phyloP scores from a whole-genome alignment of 805 yeast species.

The Alloascoidea africana region DNA sequence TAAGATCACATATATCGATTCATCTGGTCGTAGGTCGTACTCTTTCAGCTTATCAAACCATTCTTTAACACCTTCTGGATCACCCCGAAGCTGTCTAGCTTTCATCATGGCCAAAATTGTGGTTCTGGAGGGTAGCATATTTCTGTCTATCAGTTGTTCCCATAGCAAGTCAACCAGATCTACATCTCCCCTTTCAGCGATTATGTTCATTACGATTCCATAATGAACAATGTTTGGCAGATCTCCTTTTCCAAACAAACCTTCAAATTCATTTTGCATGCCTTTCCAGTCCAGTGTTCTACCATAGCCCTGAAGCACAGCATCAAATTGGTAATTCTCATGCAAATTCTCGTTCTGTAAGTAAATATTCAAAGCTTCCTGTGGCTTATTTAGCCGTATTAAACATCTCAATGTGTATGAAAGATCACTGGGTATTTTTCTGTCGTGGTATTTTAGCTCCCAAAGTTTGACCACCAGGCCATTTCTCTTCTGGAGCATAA shows the following conservation, averaged over 20 bases:
- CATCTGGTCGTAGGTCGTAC: slow-evolving; percentile 15
- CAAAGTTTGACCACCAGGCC: slow-evolving; percentile 13
- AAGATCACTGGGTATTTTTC: too few relatives aligned
- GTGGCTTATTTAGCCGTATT: slow-evolving; percentile 9
- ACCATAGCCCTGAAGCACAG: slow-evolving; percentile 31
- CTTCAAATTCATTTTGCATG: slow-evolving; percentile 41
- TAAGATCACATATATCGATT: slow-evolving; percentile 19
- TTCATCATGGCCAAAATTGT: slow-evolving; percentile 31
- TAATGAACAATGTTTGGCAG: slow-evolving; percentile 42
- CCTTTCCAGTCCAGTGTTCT: slow-evolving; percentile 33
- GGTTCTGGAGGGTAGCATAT: slow-evolving; percentile 28
- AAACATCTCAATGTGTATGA: slow-evolving; percentile 10
- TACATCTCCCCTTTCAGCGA: slow-evolving; percentile 34
- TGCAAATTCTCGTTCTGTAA: slow-evolving; percentile 24
- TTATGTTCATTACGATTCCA: slow-evolving; percentile 41
- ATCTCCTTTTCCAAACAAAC: slow-evolving; percentile 34
- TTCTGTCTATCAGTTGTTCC: slow-evolving; percentile 27
- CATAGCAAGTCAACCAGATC: slow-evolving; percentile 34
- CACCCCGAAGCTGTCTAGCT: slow-evolving; percentile 21
- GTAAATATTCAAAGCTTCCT: slow-evolving; percentile 20
- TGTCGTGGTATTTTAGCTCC: slow-evolving; percentile 14
- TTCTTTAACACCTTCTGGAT: slow-evolving; percentile 20
- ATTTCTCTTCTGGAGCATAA: too few relatives aligned
- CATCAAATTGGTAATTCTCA: slow-evolving; percentile 30
- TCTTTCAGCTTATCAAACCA: slow-evolving; percentile 21